These are phyloP conservation scores for Ceratobasidium sp. DNA, from an alignment of 1,284 basidiomycete genomes.

Conservation along the genomic window DNA sequence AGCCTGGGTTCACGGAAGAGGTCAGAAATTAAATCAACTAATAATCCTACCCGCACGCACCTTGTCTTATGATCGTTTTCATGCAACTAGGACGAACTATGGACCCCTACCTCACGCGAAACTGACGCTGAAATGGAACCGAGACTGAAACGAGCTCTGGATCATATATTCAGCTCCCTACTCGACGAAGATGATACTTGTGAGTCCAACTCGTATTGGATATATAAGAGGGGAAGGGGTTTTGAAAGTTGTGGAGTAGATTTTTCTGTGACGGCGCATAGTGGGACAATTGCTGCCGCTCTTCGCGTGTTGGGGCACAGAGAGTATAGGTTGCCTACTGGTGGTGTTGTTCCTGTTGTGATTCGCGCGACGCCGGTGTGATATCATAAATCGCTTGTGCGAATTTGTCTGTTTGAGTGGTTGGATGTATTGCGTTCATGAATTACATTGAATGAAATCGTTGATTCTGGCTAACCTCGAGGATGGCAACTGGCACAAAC, in stretches of 20 bases:
- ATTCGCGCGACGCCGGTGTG: background rate
- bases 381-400: background rate
- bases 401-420: background rate
- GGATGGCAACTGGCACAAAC: no score
- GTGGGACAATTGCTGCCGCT: conserved; percentile 70
- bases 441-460: no score
- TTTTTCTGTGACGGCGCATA: conserved; percentile 74
- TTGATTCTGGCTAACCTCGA: no score
- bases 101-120: conserved; percentile 76
- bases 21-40: background rate
- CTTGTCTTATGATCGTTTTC: background rate
- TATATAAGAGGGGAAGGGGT: background rate
- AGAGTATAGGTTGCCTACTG: conserved; percentile 68
- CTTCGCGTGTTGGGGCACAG: conserved; percentile 63
- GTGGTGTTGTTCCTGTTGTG: conserved; percentile 59
- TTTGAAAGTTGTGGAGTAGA: conserved; percentile 57
- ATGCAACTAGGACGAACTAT: conserved; percentile 69
- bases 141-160: conserved; percentile 68
- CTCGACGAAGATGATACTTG: conserved; percentile 62
- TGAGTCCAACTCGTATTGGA: conserved; percentile 56
- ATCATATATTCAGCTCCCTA: conserved; percentile 67
- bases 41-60: background rate
- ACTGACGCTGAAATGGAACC: conserved; percentile 66
- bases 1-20: conserved; percentile 76
- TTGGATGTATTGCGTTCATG: background rate